Evolutionary conservation across 1,284 basidiomycete genomes (phyloP).

Genomic region (Heterobasidion occidentale): DNA sequence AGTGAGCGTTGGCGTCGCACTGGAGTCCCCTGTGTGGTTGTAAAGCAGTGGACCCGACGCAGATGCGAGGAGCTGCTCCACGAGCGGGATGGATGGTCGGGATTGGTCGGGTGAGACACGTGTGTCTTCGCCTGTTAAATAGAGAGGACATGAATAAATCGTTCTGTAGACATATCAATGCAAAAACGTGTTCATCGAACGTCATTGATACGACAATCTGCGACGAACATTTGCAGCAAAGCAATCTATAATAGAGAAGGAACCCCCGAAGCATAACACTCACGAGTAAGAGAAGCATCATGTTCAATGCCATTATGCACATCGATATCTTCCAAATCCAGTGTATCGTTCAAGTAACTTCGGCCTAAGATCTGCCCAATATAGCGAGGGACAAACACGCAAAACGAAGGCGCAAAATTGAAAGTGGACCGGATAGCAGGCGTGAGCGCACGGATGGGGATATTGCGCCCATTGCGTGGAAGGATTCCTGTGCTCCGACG

Average conservation of each 20-base stretch:
- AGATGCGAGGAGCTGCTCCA: slow-evolving; percentile 50
- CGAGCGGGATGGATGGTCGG: slow-evolving; percentile 36
- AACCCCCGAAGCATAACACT: slow-evolving; percentile 16
- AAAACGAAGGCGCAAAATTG: slow-evolving; percentile 65
- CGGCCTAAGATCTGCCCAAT: slow-evolving; percentile 50
- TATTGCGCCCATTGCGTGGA: slow-evolving; percentile 55
- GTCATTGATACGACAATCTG: no score
- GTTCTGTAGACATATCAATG: background rate
- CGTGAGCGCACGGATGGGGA: slow-evolving; percentile 54
- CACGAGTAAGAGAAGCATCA: slow-evolving; percentile 65
- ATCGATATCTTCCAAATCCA: slow-evolving; percentile 57
- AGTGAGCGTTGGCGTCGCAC: slow-evolving; percentile 39
- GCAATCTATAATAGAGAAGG: background rate
- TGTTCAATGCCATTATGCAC: slow-evolving; percentile 76
- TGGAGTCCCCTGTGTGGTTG: slow-evolving; percentile 18
- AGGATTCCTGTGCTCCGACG: slow-evolving; percentile 45
- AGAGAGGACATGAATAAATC: background rate
- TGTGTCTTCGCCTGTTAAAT: slow-evolving; percentile 46
- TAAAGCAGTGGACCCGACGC: slow-evolving; percentile 36
- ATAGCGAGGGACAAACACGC: slow-evolving; percentile 51
- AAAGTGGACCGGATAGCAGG: slow-evolving; percentile 41
- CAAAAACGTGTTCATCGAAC: background rate
- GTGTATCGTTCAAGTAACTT: slow-evolving; percentile 46
- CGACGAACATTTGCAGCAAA: no score
- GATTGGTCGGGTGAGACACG: slow-evolving; percentile 42